Evolutionary conservation across 805 yeast species (phyloP).

Genomic region (Metschnikowia reukaufii): DNA sequence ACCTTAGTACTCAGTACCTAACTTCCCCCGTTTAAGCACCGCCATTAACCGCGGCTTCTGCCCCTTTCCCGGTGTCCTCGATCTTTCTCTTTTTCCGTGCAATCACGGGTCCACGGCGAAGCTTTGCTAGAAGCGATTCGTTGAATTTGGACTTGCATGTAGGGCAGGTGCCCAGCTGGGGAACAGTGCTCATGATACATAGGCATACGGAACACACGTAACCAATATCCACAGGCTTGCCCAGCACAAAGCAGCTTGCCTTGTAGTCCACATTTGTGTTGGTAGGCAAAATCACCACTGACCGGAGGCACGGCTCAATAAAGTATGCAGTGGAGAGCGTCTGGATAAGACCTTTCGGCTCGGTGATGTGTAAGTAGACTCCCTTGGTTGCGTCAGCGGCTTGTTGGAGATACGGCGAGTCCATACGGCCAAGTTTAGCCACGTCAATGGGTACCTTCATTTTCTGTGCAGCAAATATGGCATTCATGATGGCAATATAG

Average conservation of each 20-base stretch:
- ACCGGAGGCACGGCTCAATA: slow-evolving; percentile 80
- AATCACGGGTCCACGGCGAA: slow-evolving; percentile 63
- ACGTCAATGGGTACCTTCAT: slow-evolving; percentile 88
- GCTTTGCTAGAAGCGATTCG: slow-evolving; percentile 52
- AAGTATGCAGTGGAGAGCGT: slow-evolving; percentile 78
- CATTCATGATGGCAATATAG: slow-evolving; percentile 91
- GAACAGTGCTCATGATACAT: slow-evolving; percentile 71
- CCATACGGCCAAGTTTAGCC: slow-evolving; percentile 64
- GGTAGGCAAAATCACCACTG: slow-evolving; percentile 77
- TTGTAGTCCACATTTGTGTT: slow-evolving; percentile 86
- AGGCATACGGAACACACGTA: slow-evolving; percentile 94
- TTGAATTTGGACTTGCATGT: slow-evolving; percentile 84
- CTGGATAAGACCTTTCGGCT: slow-evolving; percentile 78
- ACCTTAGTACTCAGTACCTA: too few relatives aligned
- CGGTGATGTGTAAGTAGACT: slow-evolving; percentile 66
- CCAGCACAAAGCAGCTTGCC: slow-evolving; percentile 90
- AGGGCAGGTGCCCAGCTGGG: slow-evolving; percentile 71
- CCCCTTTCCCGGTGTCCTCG: slow-evolving; percentile 8
- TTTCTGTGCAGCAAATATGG: slow-evolving; percentile 94
- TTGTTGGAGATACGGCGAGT: slow-evolving; percentile 86
- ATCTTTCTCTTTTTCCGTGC: slow-evolving; percentile 29
- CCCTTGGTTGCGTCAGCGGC: slow-evolving; percentile 96
- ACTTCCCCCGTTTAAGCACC: neutral
- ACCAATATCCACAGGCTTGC: slow-evolving; percentile 89
- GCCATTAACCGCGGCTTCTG: neutral